Evolutionary conservation across 2,329 filamentous ascomycete genomes (phyloP), one percentile per base, ranked within the genome.

Genomic region (Colletotrichum graminicola): DNA sequence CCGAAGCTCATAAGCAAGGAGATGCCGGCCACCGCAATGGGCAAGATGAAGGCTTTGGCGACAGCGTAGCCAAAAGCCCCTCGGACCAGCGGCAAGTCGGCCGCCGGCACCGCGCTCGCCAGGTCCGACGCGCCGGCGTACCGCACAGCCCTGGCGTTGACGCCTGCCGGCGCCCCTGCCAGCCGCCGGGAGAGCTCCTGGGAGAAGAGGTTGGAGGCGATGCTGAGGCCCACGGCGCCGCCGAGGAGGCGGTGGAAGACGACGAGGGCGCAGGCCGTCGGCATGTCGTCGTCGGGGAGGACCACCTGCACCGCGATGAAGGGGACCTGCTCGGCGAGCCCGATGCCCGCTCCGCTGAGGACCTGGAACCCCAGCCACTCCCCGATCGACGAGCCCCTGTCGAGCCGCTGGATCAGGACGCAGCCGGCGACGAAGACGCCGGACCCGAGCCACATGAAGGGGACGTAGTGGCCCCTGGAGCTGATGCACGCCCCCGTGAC

Each of bases 231-330:
- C 18, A 62, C 32, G 5, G 60, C 60, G 23, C 60, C 60, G 21
- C 60, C 60, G 8, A 62, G 45, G 1, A 62, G 18, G 3, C 39
- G 60, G 21, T 29, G 39, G 21, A 52, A 62, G 3, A 62, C 39
- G 29, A 62, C 45, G 32, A 62, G 49, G 2, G 39, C 60, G 14
- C 32, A 43, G 5, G 32, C 60, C 1, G 60, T 52, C 21, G 60
- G 60, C 60, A 62, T 43, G 45, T 62, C 60, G 32, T 23, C 45
- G 32, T 69, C 55, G 26, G 26, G n/a, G 59, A 75, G 65, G 36
- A 75, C 65, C 49, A 69, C 66, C 43, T 74, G 57, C 16, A 74
- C 70, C 36, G 72, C 72, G 29, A 73, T 23, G 18, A 74, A 61
- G 29, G 70, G 61, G 54, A 74, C 64, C 47, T 74, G 72, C 32